These are phyloP conservation scores for Wickerhamiella azyma DNA, from an alignment of 805 yeast genomes.

Conservation along the genomic window DNA sequence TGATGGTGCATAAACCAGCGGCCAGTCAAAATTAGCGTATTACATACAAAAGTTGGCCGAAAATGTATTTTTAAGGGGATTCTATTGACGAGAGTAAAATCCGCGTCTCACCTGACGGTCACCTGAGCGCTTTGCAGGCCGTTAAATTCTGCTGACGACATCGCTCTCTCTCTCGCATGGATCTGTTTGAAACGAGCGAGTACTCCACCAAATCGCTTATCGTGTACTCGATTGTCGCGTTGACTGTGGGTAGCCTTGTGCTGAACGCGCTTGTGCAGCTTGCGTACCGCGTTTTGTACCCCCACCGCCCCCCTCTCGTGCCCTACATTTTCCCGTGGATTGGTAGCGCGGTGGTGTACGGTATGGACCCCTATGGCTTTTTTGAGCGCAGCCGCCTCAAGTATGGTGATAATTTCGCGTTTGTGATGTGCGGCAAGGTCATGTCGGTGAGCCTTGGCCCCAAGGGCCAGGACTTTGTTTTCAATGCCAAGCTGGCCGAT, in stretches of 20 bases:
- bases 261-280: conserved; percentile 26
- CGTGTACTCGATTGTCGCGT: conserved; percentile 4
- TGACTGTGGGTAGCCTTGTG: conserved; percentile 15
- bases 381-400: conserved; percentile 64
- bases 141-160: neutral
- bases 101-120: neutral
- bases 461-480: conserved; percentile 91
- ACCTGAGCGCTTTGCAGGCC: neutral
- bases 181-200: neutral
- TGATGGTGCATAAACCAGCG: too few relatives aligned
- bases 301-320: conserved; percentile 78
- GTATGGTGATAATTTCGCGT: conserved; percentile 88
- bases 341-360: conserved; percentile 80
- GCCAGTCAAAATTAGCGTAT: too few relatives aligned
- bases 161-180: neutral
- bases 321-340: conserved; percentile 92
- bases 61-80: too few relatives aligned
- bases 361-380: conserved; percentile 87
- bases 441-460: conserved; percentile 97
- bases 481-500: conserved; percentile 77
- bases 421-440: conserved; percentile 72
- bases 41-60: too few relatives aligned
- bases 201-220: neutral
- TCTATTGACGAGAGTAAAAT: too few relatives aligned
- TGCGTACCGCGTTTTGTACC: conserved; percentile 21